phyloP scores from a whole-genome alignment of 2,329 filamentous ascomycete genomes.

The Stromatinia cepivora region DNA sequence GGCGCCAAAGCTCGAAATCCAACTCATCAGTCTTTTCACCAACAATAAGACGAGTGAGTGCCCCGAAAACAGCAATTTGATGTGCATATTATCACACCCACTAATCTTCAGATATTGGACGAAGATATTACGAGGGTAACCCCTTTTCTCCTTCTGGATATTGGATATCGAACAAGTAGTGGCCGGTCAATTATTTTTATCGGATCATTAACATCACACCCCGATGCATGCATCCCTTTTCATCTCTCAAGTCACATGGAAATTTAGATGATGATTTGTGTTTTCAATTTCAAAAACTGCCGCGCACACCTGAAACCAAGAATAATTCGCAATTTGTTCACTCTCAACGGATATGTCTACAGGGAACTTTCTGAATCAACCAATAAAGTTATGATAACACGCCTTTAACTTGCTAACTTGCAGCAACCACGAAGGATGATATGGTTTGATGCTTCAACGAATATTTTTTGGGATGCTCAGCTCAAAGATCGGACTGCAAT shows the following conservation, averaged over 20 bases:
- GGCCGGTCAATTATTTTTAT: conserved; percentile 3
- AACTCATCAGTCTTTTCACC: conserved; percentile 1
- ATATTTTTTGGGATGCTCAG: not conserved
- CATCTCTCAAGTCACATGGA: not conserved
- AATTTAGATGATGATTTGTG: not conserved
- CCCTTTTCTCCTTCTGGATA: conserved; percentile 5
- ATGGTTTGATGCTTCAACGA: not conserved
- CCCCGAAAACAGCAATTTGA: conserved; percentile 8
- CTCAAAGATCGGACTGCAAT: not conserved
- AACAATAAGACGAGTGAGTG: not conserved
- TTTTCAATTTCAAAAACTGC: not conserved
- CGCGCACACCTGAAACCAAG: not conserved
- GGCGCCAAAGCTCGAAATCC: not conserved
- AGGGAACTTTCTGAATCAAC: not conserved
- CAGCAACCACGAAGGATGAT: not conserved
- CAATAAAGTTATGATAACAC: not conserved
- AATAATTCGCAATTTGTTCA: not conserved
- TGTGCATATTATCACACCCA: conserved; percentile 9
- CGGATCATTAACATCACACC: conserved; percentile 9
- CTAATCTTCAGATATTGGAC: not conserved
- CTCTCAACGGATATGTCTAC: not conserved
- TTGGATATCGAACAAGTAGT: not conserved
- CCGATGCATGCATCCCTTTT: not conserved
- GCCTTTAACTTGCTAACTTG: not conserved
- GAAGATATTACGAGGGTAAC: not conserved